These are phyloP conservation scores for Hypoxylon sp. DNA, from an alignment of 2,329 filamentous ascomycete species.

Conservation along the genomic window DNA sequence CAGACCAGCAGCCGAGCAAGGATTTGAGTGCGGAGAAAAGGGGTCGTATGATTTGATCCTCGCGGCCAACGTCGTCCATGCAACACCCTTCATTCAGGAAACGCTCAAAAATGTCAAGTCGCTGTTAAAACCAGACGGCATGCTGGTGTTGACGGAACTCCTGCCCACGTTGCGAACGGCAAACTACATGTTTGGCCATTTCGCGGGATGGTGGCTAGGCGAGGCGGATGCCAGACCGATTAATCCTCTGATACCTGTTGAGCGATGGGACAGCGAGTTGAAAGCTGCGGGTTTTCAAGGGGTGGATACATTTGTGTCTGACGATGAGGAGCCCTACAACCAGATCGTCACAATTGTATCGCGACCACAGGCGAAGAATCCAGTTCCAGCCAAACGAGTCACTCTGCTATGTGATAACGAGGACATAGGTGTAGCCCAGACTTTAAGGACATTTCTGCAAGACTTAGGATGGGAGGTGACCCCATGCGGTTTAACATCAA, in stretches of 20 bases:
- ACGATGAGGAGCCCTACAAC: constrained; percentile 33
- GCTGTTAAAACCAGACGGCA: constrained; percentile 46
- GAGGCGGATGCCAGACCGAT: constrained; percentile 41
- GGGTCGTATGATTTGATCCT: constrained; percentile 39
- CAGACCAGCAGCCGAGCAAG: constrained; percentile 43
- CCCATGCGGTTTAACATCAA: constrained; percentile 26
- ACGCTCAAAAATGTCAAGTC: constrained; percentile 40
- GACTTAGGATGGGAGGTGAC: constrained; percentile 33
- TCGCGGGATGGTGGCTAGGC: constrained; percentile 51
- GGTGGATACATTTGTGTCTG: constrained; percentile 34
- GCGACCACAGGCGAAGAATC: constrained; percentile 9
- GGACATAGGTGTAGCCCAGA: constrained; percentile 13
- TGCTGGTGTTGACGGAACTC: constrained; percentile 46
- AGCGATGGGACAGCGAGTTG: constrained; percentile 45
- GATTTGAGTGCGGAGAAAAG: constrained; percentile 38
- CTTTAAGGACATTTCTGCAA: constrained; percentile 23
- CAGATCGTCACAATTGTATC: constrained; percentile 38
- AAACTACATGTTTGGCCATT: constrained; percentile 46
- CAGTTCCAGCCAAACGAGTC: constrained; percentile 14
- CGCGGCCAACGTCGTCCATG: constrained; percentile 44
- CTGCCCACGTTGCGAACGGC: constrained; percentile 37
- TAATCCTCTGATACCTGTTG: constrained; percentile 41
- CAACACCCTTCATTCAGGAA: constrained; percentile 36
- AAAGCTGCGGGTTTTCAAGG: constrained; percentile 41
- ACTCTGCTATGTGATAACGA: constrained; percentile 24